Evolutionary conservation across 768 basidiomycete species (phyloP).

Genomic region (Auricularia heimuer): DNA sequence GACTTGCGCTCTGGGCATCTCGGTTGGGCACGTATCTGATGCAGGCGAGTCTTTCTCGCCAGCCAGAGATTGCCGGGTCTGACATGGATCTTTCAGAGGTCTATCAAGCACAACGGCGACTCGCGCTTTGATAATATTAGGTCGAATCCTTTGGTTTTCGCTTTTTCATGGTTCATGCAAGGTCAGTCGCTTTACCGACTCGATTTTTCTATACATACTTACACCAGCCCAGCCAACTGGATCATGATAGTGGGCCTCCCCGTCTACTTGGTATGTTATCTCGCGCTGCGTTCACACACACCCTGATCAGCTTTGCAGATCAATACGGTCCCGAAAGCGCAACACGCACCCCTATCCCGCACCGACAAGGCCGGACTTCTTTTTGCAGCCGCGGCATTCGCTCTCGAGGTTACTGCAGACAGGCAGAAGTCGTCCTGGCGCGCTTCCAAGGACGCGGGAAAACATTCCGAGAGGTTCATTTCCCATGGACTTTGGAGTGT

Average conservation of each 20-base stretch:
- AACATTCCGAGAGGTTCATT: conserved; percentile 65
- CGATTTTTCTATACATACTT: neutral
- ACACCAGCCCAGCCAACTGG: conserved; percentile 42
- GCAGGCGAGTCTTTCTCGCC: conserved; percentile 25
- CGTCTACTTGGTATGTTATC: conserved; percentile 39
- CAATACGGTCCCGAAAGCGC: conserved; percentile 41
- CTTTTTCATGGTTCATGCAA: conserved; percentile 53
- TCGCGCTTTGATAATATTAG: conserved; percentile 56
- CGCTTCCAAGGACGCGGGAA: conserved; percentile 43
- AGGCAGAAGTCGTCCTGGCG: conserved; percentile 58
- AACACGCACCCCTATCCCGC: conserved; percentile 41
- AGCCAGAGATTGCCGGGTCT: no score
- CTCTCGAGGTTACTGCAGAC: conserved; percentile 56
- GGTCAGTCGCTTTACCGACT: conserved; percentile 22
- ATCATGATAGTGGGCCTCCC: conserved; percentile 59
- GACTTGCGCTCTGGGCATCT: conserved; percentile 48
- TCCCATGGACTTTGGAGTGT: conserved; percentile 55
- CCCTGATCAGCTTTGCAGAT: conserved; percentile 14
- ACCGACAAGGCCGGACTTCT: conserved; percentile 47
- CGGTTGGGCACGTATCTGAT: conserved; percentile 56
- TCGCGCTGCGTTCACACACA: neutral
- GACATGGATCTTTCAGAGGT: conserved; percentile 20
- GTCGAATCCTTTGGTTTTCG: conserved; percentile 37
- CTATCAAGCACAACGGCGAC: conserved; percentile 49
- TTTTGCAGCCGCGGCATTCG: conserved; percentile 46